Base-by-base conservation (phyloP, 2,329 filamentous ascomycete species). In the Ambrosiella cleistominuta region DNA sequence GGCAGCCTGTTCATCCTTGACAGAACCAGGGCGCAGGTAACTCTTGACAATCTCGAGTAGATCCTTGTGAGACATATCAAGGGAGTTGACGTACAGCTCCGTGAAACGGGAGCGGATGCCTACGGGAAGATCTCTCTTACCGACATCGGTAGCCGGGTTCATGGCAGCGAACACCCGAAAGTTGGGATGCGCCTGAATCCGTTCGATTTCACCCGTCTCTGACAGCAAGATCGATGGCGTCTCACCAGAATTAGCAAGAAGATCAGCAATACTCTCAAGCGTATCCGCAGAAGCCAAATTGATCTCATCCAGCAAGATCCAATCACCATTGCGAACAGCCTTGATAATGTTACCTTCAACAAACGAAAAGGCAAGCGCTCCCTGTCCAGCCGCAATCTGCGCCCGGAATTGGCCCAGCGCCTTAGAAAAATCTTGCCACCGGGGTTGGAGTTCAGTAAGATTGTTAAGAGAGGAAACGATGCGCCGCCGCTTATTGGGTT, bases 111-210 rank as follows among this genome's bases (percentile, higher is more conserved):
- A 95, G 58, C 91, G 79, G 49, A 97, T 81, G 1, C 91, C 90
- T 57, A 87, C 82, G 0, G 91, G 89, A 13, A 99, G 74, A 68
- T 98, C 93, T 58, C 91, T 84, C 71, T 98, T 99, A 61, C 94
- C 93, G 58, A 96, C 83, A 72, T 99, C 93, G 2, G 93, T 98
- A 4, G 93, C 93, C 37, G 93, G 93, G 66, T 99, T 99, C 93
- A 99, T 99, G 36, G 94, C 93, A 56, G 88, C 94, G 66, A 99
- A 98, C 12, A 99, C 86, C 44, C 93, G 83, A 68, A 99, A 98
- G 63, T 95, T 83, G 0, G 88, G 84, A 68, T 98, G 91, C 0
- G 90, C 93, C 61, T 83, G 78, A 40, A 98, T 83, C 63, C 90
- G 81, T 68, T 97, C 88, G 49, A 95, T 88, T 64, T 93, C 89